Conservation (phyloP, 1,284 basidiomycete species). For the Cystobasidiaceae sp. region DNA sequence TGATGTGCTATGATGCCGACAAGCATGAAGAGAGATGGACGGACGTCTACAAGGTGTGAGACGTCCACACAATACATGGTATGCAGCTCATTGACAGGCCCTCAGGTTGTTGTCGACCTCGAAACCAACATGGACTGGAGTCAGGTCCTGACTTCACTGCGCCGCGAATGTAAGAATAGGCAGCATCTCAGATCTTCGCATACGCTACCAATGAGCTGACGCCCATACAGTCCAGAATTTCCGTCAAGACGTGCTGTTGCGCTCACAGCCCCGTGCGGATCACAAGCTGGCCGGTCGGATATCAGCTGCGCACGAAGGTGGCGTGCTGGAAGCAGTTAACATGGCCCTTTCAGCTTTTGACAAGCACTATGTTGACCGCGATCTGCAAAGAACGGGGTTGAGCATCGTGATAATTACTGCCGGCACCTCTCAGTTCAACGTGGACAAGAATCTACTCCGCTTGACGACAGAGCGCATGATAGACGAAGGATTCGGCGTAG, state of each 20-base stretch:
- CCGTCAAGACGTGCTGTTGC: slow-evolving; percentile 37
- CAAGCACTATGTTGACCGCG: slow-evolving; percentile 92
- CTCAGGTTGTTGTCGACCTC: slow-evolving; percentile 86
- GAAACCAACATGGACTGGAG: slow-evolving; percentile 85
- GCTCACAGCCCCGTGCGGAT: slow-evolving; percentile 46
- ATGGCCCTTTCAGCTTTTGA: slow-evolving; percentile 88
- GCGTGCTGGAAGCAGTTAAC: slow-evolving; percentile 89
- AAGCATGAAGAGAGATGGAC: slow-evolving; percentile 68
- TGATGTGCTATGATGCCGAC: slow-evolving; percentile 33
- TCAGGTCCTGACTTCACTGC: slow-evolving; percentile 75
- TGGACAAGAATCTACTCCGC: slow-evolving; percentile 81
- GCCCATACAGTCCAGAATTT: slow-evolving; percentile 17
- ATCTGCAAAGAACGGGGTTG: slow-evolving; percentile 83
- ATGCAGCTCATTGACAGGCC: slow-evolving; percentile 44
- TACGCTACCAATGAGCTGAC: neutral
- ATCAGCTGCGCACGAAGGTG: slow-evolving; percentile 87
- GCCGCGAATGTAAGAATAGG: slow-evolving; percentile 56
- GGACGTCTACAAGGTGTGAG: slow-evolving; percentile 61
- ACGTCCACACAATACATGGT: too few species aligned
- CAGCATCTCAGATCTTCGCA: neutral
- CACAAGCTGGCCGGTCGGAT: slow-evolving; percentile 70
- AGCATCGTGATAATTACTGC: slow-evolving; percentile 75
- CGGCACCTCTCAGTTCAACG: slow-evolving; percentile 89
- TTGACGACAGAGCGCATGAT: slow-evolving; percentile 93
- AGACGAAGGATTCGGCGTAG: slow-evolving; percentile 85